Evolutionary conservation across 73 alveolate genomes (phyloP), one percentile per base, ranked within the genome.

Genomic region (Paraurostyla sp.): DNA sequence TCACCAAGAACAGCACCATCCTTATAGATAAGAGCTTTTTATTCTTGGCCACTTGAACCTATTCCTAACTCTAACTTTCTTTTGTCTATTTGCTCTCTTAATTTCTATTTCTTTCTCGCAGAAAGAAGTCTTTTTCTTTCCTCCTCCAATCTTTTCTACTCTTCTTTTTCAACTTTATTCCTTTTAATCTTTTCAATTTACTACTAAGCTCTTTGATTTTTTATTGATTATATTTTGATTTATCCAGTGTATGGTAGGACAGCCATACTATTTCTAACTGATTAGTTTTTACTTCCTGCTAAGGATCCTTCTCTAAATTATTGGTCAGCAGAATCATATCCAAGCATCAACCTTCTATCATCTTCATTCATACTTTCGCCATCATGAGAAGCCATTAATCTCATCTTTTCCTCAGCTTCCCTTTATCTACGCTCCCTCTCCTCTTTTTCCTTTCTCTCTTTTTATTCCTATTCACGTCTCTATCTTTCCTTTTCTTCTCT

Each of bases 161-260:
- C 83, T 51, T 91, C 84, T 45, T 78, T 36, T 56, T 87, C 87
- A 48, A 71, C 30, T 80, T 93, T 36, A 52, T 52, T 48, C 52
- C 82, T 89, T 52, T 41, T 27, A 41, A 87, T 80, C 54, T 87
- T 54, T 84, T 93, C 87, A 46, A 85, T 63, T 56, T 93, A 68
- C 63, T 86, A 93, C 49, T 76, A 81, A 18, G 98, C 98, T 50
- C 90, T 94, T 1, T 84, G 59, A 30, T 90, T 76, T 36, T 46
- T 71, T 22, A 38, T 76, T 69, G 22, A 27, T 81, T 32, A 81
- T 73, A n/a, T 91, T 54, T 86, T 46, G 59, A 57, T 51, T 68
- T 63, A 25, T 84, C 96, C 87, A 60, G 76, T 59, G 69, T 85
- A 78, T 25, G 93, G 92, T 22, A 69, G 65, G 33, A 85, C 69